Percentiles rank a stretch among this genome's conserved stretches.
phyloP scores from a whole-genome alignment of 2,329 filamentous ascomycete species.

The Harringtonia aguacate region DNA sequence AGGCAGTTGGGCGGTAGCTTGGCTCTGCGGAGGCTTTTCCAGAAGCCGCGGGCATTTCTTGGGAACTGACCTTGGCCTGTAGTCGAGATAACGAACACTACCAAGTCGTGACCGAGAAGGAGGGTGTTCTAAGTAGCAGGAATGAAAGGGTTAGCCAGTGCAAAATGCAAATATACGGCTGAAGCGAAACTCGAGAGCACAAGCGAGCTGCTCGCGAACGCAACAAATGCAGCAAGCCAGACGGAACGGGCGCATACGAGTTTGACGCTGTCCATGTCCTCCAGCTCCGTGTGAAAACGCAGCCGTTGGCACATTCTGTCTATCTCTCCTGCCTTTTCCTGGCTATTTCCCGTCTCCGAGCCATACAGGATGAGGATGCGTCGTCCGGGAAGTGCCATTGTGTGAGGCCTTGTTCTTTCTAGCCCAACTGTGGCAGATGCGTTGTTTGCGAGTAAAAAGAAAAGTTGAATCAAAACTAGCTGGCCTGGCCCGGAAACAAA shows the following conservation, averaged over 20 bases:
- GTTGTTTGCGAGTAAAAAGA: too few species aligned
- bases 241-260: constrained; percentile 42
- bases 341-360: constrained; percentile 88
- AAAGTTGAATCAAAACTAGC: too few species aligned
- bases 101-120: constrained; percentile 37
- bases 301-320: constrained; percentile 64
- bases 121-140: constrained; percentile 41
- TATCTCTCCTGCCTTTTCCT: constrained; percentile 82
- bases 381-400: constrained; percentile 17
- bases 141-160: neutral
- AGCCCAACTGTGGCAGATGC: neutral
- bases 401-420: neutral
- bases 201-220: neutral
- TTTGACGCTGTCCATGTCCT: constrained; percentile 66
- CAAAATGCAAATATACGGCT: neutral
- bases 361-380: constrained; percentile 71
- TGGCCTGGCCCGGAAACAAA: too few species aligned
- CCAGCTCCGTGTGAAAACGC: constrained; percentile 64
- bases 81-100: constrained; percentile 79
- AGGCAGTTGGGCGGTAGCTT: constrained; percentile 65
- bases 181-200: too few species aligned
- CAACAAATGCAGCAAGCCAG: constrained; percentile 11
- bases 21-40: constrained; percentile 73
- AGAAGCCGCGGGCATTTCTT: constrained; percentile 69
- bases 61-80: constrained; percentile 93